These are phyloP conservation scores for Pseudogymnoascus sp. DNA, from an alignment of 2,329 filamentous ascomycete species.

Conservation along the genomic window DNA sequence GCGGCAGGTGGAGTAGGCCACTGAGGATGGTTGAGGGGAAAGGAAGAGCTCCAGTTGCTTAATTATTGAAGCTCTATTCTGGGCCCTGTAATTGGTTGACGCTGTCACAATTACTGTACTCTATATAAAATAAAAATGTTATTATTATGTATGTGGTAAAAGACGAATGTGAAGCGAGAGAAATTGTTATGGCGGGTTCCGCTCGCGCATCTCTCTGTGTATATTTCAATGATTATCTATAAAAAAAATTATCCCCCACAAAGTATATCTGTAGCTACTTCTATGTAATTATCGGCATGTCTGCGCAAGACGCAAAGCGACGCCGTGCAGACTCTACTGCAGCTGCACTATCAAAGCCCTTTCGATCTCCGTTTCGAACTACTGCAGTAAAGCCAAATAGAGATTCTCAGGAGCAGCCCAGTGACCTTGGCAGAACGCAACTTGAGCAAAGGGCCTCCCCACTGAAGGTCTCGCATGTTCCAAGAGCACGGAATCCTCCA, in stretches of 20 bases:
- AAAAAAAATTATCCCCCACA: slow-evolving; percentile 19
- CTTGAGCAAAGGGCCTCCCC: not conserved
- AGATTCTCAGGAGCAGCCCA: not conserved
- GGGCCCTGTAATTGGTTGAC: not conserved
- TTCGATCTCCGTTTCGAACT: slow-evolving; percentile 60
- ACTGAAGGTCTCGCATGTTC: not conserved
- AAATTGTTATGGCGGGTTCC: not conserved
- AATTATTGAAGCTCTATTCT: not conserved
- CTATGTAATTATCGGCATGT: slow-evolving; percentile 31
- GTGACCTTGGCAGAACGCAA: not conserved
- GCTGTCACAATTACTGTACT: not conserved
- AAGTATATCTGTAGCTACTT: slow-evolving; percentile 18
- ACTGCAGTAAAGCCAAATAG: slow-evolving; percentile 1
- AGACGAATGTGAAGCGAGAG: not conserved
- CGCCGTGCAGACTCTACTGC: slow-evolving; percentile 53
- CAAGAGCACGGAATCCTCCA: not conserved
- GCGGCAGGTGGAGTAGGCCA: slow-evolving; percentile 57
- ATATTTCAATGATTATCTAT: not conserved
- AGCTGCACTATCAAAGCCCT: slow-evolving; percentile 59
- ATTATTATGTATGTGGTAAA: not conserved
- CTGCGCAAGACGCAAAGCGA: slow-evolving; percentile 50
- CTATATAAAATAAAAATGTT: not conserved
- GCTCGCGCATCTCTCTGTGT: not conserved
- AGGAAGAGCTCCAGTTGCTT: not conserved
- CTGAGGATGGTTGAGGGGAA: slow-evolving; percentile 24